Evolutionary conservation across 768 basidiomycete species (phyloP), one percentile per base, ranked within the genome.

Genomic region (Boletus huronensis): DNA sequence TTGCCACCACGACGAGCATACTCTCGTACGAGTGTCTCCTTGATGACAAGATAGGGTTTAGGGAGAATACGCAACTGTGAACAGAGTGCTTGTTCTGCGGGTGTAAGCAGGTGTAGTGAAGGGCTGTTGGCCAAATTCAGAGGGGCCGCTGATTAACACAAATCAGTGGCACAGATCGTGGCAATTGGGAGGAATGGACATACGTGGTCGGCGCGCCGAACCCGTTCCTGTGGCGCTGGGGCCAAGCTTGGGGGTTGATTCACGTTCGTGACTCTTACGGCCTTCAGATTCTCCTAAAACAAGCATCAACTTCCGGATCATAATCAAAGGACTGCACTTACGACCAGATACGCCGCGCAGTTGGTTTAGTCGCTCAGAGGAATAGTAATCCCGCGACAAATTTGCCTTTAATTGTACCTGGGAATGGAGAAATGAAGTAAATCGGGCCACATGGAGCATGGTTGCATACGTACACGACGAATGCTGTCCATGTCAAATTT

Each of bases 1-100:
- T 90, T 89, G 11, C 95, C 95, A 21, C 90, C 88, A 51, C 93
- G 79, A 26, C 93, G 80, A 1, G 91, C 92, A 63, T 93, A 97
- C 75, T 98, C 96, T 31, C 93, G 83, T 29, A 99, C 86, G 39
- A 97, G 82, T 5, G 89, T 92, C 71, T 97, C 93, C 69, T 99
- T 99, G 74, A 98, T 90, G 56, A 90, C 84, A 48, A 99, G 84
- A 69, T 97, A 99, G 1, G 97, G 93, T 65, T 93, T 92, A 0
- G 97, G 96, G 19, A 97, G 79, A 54, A 99, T 93, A 6, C 94
- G 88, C 29, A 98, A 79, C 52, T 83, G 80, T 3, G 93, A 90
- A 68, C 97, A 98, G 21, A 98, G 83, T 0, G 80, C 76, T 69
- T 94, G 92, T 72, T 99, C 96, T 28, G 84, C 85, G 11, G 85